phyloP scores from a whole-genome alignment of 257 asterid genomes.

The Jaltomata sinuosa region DNA sequence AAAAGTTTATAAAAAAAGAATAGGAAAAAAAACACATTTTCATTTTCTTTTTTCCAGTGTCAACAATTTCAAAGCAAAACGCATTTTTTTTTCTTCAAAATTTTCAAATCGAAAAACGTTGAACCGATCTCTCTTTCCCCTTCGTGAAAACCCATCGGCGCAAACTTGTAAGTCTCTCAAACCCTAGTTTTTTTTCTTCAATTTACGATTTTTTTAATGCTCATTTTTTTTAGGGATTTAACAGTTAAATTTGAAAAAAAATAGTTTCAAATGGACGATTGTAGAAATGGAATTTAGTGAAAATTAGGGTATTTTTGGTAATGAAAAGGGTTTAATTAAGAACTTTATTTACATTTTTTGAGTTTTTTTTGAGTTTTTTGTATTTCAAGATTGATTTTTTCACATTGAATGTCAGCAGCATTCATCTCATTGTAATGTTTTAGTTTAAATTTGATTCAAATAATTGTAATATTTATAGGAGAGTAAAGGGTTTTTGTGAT shows the following conservation, averaged over 20 bases:
- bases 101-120: background rate
- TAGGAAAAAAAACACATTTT: background rate
- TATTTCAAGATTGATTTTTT: background rate
- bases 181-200: constrained; percentile 17
- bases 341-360: background rate
- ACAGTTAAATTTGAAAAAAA: background rate
- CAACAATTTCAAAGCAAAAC: background rate
- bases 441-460: background rate
- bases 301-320: background rate
- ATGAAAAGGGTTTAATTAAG: background rate
- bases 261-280: background rate
- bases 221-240: background rate
- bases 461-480: background rate
- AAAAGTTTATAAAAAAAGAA: too few relatives aligned
- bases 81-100: background rate
- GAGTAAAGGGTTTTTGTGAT: background rate
- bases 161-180: constrained; percentile 25
- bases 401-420: background rate
- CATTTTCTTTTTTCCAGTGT: background rate
- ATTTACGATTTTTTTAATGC: background rate
- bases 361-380: background rate
- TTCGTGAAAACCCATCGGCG: constrained; percentile 6
- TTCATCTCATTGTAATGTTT: background rate
- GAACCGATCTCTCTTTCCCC: background rate
- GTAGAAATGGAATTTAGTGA: background rate